phyloP scores from a whole-genome alignment of 2,329 filamentous ascomycete species.

The Aspergillus piperis region DNA sequence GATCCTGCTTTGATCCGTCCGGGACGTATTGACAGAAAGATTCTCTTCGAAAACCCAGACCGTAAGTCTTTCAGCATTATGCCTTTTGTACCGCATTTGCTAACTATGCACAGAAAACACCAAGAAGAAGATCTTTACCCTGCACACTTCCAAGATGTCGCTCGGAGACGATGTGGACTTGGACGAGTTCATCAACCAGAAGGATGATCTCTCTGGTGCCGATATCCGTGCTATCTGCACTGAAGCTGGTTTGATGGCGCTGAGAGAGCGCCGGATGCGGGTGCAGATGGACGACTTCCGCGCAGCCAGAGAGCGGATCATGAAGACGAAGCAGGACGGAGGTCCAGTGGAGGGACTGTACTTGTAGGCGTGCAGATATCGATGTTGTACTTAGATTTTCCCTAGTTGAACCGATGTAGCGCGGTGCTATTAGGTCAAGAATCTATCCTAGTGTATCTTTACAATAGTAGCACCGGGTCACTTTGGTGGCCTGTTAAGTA shows the following conservation, averaged over 20 bases:
- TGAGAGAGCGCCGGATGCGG: conserved; percentile 93
- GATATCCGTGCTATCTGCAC: conserved; percentile 99
- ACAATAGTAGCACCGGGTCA: not conserved
- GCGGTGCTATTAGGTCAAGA: conserved; percentile 11
- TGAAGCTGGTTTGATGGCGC: conserved; percentile 89
- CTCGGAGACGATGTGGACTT: conserved; percentile 95
- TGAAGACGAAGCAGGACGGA: conserved; percentile 98
- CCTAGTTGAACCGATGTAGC: conserved; percentile 9
- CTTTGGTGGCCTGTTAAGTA: not conserved
- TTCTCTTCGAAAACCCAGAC: conserved; percentile 73
- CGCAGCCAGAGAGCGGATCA: conserved; percentile 84
- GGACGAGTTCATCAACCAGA: conserved; percentile 97
- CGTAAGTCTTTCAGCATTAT: conserved; percentile 48
- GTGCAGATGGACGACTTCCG: conserved; percentile 99
- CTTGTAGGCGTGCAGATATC: conserved; percentile 63
- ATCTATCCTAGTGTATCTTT: conserved; percentile 29
- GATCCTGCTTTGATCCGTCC: conserved; percentile 95
- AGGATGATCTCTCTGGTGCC: conserved; percentile 94
- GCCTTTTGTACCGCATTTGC: not conserved
- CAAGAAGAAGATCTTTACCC: conserved; percentile 94
- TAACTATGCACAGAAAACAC: conserved; percentile 67
- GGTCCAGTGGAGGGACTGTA: conserved; percentile 93
- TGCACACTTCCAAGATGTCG: conserved; percentile 99
- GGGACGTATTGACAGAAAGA: conserved; percentile 98
- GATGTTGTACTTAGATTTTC: conserved; percentile 15